Conservation (phyloP, 768 basidiomycete species). For the Naganishia onofrii region DNA sequence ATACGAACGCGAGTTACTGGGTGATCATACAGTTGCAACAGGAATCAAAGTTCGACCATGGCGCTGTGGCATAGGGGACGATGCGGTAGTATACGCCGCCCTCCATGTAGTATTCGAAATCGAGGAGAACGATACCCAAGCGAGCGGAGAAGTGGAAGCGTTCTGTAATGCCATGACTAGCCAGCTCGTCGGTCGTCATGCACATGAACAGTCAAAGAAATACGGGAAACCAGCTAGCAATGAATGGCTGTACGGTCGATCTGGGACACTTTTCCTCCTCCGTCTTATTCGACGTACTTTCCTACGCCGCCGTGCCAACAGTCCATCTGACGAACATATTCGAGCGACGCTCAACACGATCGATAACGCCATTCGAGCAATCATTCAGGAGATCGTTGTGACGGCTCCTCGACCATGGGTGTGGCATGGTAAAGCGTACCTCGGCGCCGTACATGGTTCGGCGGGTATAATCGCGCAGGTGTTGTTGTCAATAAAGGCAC, state of each 20-base stretch:
- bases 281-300: not conserved
- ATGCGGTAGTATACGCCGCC: constrained; percentile 3
- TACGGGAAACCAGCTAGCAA: constrained; percentile 5
- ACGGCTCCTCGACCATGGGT: constrained; percentile 3
- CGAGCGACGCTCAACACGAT: not conserved
- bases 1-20: constrained; percentile 4
- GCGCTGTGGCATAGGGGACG: constrained; percentile 6
- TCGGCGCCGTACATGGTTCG: constrained; percentile 13
- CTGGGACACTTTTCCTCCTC: constrained; percentile 1
- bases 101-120: not conserved
- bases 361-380: not conserved
- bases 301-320: not conserved
- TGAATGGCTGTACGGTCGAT: constrained; percentile 10
- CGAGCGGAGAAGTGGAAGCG: not conserved
- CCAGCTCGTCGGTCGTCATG: not conserved
- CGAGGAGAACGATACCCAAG: not conserved
- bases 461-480: not conserved
- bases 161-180: not conserved
- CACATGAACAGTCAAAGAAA: not conserved
- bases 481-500: not conserved
- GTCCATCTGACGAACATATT: too few relatives aligned
- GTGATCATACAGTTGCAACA: not conserved
- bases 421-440: constrained; percentile 13
- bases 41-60: not conserved
- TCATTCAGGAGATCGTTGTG: not conserved